Evolutionary conservation across 345 rosid species (phyloP), one percentile per base, ranked within the genome.

Genomic region (Gossypium sturtianum): DNA sequence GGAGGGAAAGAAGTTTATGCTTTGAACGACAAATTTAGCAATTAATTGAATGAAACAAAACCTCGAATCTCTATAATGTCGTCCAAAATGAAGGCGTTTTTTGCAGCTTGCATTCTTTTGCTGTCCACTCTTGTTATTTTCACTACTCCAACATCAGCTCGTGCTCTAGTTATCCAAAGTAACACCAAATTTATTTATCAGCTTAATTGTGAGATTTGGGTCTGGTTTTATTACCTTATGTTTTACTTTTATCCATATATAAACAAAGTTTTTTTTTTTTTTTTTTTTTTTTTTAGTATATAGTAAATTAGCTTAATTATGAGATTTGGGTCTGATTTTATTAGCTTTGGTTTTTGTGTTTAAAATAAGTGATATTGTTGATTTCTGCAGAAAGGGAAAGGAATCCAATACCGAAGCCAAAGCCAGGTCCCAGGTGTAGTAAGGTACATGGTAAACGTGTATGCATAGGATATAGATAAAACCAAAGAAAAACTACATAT

Each of bases 71-170:
- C 38, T 13, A 53, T 17, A 5, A 59, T 60, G 65, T 13, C 29
- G 13, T 17, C 67, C 22, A 63, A 64, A 64, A 41, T 38, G 68
- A 41, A 64, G 49, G 27, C 48, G 68, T 64, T 64, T 41, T 10
- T 9, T 41, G 11, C 19, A 41, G 68, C 15, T 64, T 64, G 51
- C 68, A 41, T 64, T 64, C 68, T 64, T 45, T 10, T 64, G 49
- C 68, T 64, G 10, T 64, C 49, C 25, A 10, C 49, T 38, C 25
- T 64, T 10, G 25, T 41, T n/a, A 41, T 64, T 41, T 64, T 41
- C 68, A n/a, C 68, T 9, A 3, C 49, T n/a, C 49, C 68, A n/a
- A n/a, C 49, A 48, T 41, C 68, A 17, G 68, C 68, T 64, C 68
- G 49, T n/a, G 7, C 68, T n/a, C 68, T 41, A 4, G 49, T 41